Evolutionary conservation across 2,329 filamentous ascomycete genomes (phyloP).

Genomic region (Nemania sp.): DNA sequence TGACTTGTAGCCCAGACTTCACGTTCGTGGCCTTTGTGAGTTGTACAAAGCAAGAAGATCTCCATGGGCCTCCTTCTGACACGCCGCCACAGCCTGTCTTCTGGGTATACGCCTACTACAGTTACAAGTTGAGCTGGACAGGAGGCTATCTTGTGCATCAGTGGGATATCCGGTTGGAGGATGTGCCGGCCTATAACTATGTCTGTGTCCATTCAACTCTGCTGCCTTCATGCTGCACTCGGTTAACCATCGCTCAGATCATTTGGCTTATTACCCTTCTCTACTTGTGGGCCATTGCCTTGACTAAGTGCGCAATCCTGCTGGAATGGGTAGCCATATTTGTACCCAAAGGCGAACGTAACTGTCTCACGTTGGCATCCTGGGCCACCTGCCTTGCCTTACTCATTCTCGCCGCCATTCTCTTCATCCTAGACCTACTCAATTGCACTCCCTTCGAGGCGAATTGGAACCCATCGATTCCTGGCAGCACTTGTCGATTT

Average conservation of each 20-base stretch:
- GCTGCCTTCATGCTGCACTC: not conserved
- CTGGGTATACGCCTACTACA: slow-evolving; percentile 19
- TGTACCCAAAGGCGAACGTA: slow-evolving; percentile 14
- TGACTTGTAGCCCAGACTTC: no score
- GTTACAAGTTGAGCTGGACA: slow-evolving; percentile 14
- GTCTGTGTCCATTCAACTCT: not conserved
- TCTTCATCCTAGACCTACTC: slow-evolving; percentile 17
- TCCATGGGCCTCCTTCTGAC: no score
- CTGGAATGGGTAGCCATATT: slow-evolving; percentile 21
- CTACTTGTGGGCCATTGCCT: slow-evolving; percentile 17
- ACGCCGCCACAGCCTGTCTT: slow-evolving; percentile 10
- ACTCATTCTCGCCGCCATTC: slow-evolving; percentile 12
- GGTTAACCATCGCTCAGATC: not conserved
- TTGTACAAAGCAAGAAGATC: no score
- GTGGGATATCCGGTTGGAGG: slow-evolving; percentile 16
- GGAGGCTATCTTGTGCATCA: slow-evolving; percentile 22
- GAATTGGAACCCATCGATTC: slow-evolving; percentile 19
- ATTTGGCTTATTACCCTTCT: slow-evolving; percentile 7
- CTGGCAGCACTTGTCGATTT: slow-evolving; percentile 15
- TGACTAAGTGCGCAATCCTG: slow-evolving; percentile 22
- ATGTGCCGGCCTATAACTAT: slow-evolving; percentile 6
- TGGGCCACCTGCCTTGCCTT: slow-evolving; percentile 7
- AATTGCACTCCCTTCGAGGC: slow-evolving; percentile 23
- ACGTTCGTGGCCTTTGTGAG: no score
- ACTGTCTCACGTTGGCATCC: slow-evolving; percentile 12